Base-by-base conservation (phyloP, 2,329 filamentous ascomycete genomes). In the Xylariales sp. region DNA sequence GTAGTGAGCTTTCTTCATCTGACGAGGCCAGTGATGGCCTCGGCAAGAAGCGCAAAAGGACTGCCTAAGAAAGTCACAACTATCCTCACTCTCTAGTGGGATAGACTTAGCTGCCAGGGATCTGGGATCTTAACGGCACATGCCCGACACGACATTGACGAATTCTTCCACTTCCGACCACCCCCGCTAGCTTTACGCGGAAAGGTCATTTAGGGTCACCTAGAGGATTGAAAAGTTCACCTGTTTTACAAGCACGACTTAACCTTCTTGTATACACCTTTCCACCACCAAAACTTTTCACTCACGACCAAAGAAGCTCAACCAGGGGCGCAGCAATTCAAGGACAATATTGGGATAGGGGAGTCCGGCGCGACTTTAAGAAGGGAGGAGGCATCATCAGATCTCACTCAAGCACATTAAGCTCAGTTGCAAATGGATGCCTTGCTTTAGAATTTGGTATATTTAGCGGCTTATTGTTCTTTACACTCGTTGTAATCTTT, bases 11-110 rank as follows among this genome's bases (percentile, higher is more conserved):
- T 25, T n/a, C n/a, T n/a, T 76, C 74, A 3, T 76, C 74, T 4
- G 75, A 77, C 16, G 73, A 74, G 33, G 56, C 55, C 5, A 67
- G 59, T 46, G 69, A 70, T 43, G 45, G 44, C 35, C 60, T 68
- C 42, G 66, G 73, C 58, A 87, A 87, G 75, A 93, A 91, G 83
- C 76, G 82, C 65, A 86, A 83, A 78, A 82, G 86, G 59, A 76
- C 76, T 28, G 77, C 82, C 41, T 85, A 69, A 66, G n/a, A n/a
- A n/a, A n/a, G n/a, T n/a, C n/a, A 53, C 39, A 23, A 37, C 35
- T 23, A 8, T 30, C 21, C 34, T 29, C 28, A 36, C 28, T 37
- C 32, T 23, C 14, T 15, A 28, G 35, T 44, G 31, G 38, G 35
- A 40, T 39, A 40, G 33, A 46, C 40, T 53, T 52, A 49, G 42